These are phyloP conservation scores for Hansenula anomala DNA, from an alignment of 1,139 yeast genomes.

Conservation along the genomic window DNA sequence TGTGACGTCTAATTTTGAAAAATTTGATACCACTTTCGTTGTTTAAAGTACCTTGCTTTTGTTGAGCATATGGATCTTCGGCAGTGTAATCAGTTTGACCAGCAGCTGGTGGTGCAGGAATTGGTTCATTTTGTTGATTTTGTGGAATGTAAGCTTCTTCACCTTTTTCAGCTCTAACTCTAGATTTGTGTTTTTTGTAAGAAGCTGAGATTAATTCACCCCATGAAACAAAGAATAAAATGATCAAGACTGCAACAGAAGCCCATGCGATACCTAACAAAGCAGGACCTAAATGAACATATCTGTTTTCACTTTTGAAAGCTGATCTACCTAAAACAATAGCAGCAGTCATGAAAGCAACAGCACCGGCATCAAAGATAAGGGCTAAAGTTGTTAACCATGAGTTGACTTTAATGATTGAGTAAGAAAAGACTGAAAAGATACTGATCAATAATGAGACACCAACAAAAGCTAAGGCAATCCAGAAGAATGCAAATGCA, in stretches of 20 bases:
- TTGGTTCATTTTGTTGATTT: conserved; percentile 9
- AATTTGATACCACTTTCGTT: conserved; percentile 68
- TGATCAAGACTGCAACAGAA: conserved; percentile 46
- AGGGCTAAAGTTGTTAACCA: conserved; percentile 48
- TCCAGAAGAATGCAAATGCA: conserved; percentile 59
- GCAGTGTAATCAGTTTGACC: conserved; percentile 14
- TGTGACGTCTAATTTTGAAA: conserved; percentile 67
- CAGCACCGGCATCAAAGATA: conserved; percentile 53
- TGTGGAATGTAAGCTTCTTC: conserved; percentile 12
- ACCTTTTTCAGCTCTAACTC: conserved; percentile 18
- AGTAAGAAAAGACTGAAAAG: conserved; percentile 34
- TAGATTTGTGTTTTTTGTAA: conserved; percentile 25
- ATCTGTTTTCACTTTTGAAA: conserved; percentile 40
- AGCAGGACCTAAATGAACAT: conserved; percentile 50
- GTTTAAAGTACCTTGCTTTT: conserved; percentile 22
- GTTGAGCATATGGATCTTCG: conserved; percentile 22
- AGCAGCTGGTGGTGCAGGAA: conserved; percentile 11
- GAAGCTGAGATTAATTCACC: conserved; percentile 43
- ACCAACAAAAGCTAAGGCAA: conserved; percentile 56
- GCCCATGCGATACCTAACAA: conserved; percentile 69
- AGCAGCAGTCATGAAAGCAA: conserved; percentile 64
- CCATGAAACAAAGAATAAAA: conserved; percentile 53
- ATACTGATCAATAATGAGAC: conserved; percentile 38
- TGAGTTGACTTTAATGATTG: conserved; percentile 50
- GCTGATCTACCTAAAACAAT: conserved; percentile 61